These are phyloP conservation scores for Xylariaceae sp. DNA, from an alignment of 2,329 filamentous ascomycete species.

Conservation along the genomic window DNA sequence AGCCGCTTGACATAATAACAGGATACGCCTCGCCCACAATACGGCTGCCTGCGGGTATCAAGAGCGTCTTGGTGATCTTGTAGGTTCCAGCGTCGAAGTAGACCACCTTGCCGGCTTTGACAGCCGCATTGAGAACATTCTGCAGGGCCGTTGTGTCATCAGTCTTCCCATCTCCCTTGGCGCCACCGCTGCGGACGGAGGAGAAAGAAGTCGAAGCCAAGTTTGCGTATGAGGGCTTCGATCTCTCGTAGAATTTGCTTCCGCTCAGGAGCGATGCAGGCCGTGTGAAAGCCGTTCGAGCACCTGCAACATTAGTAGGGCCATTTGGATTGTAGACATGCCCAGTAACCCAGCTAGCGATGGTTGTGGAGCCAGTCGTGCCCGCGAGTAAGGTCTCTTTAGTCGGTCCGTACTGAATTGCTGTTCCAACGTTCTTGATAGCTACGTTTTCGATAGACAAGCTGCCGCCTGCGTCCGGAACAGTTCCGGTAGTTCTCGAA, in stretches of 20 bases:
- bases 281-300: constrained; percentile 42
- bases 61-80: constrained; percentile 52
- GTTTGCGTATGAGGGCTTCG: constrained; percentile 72
- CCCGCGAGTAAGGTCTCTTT: constrained; percentile 52
- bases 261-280: constrained; percentile 52
- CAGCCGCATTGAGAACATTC: constrained; percentile 54
- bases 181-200: constrained; percentile 64
- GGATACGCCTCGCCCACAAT: constrained; percentile 59
- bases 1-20: constrained; percentile 49
- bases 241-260: constrained; percentile 62
- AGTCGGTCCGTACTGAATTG: constrained; percentile 43
- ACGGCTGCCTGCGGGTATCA: constrained; percentile 45
- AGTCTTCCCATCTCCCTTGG: constrained; percentile 67
- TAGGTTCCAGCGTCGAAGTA: constrained; percentile 62
- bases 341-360: constrained; percentile 62
- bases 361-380: constrained; percentile 39
- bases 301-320: constrained; percentile 46
- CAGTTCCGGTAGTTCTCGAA: constrained; percentile 38
- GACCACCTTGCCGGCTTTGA: constrained; percentile 51
- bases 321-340: constrained; percentile 55
- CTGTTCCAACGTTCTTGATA: constrained; percentile 37
- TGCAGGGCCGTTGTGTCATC: constrained; percentile 76
- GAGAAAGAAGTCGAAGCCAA: constrained; percentile 58
- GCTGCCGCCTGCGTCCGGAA: constrained; percentile 38
- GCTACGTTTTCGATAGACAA: constrained; percentile 47